Conservation (phyloP, 305 asterid species). For the Ruellia speciosa region DNA sequence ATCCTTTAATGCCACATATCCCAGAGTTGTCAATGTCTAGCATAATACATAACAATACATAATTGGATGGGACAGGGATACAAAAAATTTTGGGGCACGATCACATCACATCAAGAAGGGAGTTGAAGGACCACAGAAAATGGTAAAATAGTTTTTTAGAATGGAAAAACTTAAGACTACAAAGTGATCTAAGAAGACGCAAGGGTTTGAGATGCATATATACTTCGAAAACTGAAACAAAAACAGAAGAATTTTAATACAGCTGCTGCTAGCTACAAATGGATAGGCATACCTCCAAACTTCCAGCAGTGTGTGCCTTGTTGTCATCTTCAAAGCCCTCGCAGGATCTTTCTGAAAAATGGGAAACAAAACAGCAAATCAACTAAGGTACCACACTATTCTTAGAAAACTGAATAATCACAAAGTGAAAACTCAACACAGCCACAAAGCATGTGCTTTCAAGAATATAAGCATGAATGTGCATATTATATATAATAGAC, state of each 20-base stretch:
- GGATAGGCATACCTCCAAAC: slow-evolving; percentile 65
- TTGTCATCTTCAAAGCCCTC: slow-evolving; percentile 81
- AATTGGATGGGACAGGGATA: no score
- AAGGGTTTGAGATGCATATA: no score
- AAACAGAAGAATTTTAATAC: no score
- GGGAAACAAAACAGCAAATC: slow-evolving; percentile 11
- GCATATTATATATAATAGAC: no score
- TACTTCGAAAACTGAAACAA: no score
- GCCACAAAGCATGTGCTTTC: not conserved
- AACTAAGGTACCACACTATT: not conserved
- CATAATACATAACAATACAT: no score
- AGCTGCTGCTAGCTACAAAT: slow-evolving; percentile 6
- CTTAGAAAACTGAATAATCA: slow-evolving; percentile 1
- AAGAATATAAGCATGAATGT: not conserved
- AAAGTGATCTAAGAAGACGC: not conserved
- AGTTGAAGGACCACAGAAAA: not conserved
- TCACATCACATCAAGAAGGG: no score
- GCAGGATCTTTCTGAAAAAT: slow-evolving; percentile 59
- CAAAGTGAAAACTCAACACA: not conserved
- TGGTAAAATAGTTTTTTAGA: not conserved
- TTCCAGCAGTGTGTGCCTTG: slow-evolving; percentile 69
- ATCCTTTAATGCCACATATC: no score
- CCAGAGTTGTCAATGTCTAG: no score
- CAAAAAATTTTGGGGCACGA: no score
- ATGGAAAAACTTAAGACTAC: not conserved